Conservation (phyloP, 148 eudicot species). For the Dysphania ambrosioides region DNA sequence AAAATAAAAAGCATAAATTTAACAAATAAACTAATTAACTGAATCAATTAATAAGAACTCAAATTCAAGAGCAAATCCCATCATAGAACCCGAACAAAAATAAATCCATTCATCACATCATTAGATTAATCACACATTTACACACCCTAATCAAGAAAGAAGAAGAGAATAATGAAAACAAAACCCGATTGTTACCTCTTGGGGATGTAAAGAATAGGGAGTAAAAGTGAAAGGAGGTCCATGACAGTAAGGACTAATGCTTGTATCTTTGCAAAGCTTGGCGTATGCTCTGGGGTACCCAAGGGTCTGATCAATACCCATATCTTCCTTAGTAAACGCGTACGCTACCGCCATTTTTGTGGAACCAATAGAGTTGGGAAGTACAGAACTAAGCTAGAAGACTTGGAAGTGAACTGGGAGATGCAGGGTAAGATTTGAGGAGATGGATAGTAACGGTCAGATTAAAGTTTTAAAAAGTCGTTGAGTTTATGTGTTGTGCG, state of each 20-base stretch:
- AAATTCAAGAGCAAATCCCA: background rate
- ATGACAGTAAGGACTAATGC: slow-evolving; percentile 53
- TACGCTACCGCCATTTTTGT: slow-evolving; percentile 49
- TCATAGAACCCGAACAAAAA: background rate
- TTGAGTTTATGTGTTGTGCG: slow-evolving; percentile 9
- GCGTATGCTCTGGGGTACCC: slow-evolving; percentile 87
- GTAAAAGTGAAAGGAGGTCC: slow-evolving; percentile 80
- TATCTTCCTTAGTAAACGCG: slow-evolving; percentile 57
- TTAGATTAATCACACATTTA: background rate
- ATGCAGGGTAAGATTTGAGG: slow-evolving; percentile 16
- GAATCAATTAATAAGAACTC: no score
- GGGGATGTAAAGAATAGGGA: slow-evolving; percentile 50
- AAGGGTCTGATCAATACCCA: slow-evolving; percentile 60
- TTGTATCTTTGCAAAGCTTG: slow-evolving; percentile 71
- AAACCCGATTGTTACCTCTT: slow-evolving; percentile 42
- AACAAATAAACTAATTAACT: background rate
- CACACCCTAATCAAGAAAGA: background rate
- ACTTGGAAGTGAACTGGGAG: background rate
- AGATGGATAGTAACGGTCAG: slow-evolving; percentile 48
- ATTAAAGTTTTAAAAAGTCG: slow-evolving; percentile 31
- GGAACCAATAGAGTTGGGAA: background rate
- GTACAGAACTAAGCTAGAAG: background rate
- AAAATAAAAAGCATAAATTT: background rate
- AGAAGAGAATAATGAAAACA: background rate
- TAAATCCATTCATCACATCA: background rate